These are phyloP conservation scores for Monilinia vaccinii-corymbosi DNA, from an alignment of 2,329 filamentous ascomycete species.

Conservation along the genomic window DNA sequence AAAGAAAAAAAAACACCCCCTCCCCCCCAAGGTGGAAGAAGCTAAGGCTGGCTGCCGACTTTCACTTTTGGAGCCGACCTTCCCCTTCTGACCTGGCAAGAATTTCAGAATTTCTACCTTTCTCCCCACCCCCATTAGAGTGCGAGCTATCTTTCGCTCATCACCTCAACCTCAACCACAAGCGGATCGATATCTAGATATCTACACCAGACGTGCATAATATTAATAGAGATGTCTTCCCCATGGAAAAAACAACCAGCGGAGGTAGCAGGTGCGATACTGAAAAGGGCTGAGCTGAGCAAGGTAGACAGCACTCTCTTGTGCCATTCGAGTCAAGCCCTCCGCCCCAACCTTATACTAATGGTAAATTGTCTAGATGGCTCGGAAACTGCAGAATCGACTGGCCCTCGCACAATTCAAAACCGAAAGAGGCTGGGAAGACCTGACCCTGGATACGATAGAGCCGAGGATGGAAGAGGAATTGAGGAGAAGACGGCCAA, in stretches of 20 bases:
- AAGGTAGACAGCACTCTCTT: slow-evolving; percentile 50
- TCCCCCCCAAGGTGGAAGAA: neutral
- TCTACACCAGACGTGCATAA: neutral
- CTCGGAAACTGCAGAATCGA: slow-evolving; percentile 82
- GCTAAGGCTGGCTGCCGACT: slow-evolving; percentile 8
- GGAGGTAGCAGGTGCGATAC: slow-evolving; percentile 56
- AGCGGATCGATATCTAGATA: neutral
- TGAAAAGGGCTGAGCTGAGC: slow-evolving; percentile 65
- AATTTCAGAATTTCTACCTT: neutral
- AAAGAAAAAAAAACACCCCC: slow-evolving; percentile 3
- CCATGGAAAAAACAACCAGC: slow-evolving; percentile 55
- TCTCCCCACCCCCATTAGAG: too few relatives aligned
- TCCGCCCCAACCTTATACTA: slow-evolving; percentile 12
- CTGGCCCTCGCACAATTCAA: slow-evolving; percentile 96
- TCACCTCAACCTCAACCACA: neutral
- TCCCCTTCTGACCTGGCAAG: slow-evolving; percentile 3
- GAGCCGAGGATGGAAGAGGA: slow-evolving; percentile 77
- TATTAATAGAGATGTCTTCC: slow-evolving; percentile 41
- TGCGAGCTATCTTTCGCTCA: neutral
- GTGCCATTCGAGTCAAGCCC: slow-evolving; percentile 2
- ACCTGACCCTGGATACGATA: slow-evolving; percentile 75
- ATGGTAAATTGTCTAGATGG: slow-evolving; percentile 58
- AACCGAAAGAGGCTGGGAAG: slow-evolving; percentile 90
- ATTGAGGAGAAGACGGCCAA: slow-evolving; percentile 55
- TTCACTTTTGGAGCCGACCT: slow-evolving; percentile 16